phyloP scores from a whole-genome alignment of 805 yeast species.

The Nakazawaea sp. region DNA sequence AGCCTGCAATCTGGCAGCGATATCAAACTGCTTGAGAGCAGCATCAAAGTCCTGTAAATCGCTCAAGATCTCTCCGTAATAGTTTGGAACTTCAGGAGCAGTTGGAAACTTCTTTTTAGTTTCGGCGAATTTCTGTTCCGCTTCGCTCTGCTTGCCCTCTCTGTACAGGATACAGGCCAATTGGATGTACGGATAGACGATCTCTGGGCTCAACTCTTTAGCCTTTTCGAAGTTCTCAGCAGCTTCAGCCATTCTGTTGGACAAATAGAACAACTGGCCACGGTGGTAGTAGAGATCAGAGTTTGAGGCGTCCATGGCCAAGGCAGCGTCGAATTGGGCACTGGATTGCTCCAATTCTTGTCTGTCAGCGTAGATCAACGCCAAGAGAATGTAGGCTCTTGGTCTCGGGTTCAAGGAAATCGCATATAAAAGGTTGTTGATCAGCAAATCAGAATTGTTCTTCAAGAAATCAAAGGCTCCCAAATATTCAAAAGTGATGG shows the following conservation, averaged over 20 bases:
- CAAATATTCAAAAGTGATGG: conserved; percentile 76
- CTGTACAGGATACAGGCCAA: conserved; percentile 88
- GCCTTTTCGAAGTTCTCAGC: conserved; percentile 70
- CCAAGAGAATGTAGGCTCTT: conserved; percentile 76
- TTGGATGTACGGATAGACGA: conserved; percentile 84
- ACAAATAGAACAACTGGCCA: conserved; percentile 85
- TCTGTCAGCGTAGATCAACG: conserved; percentile 76
- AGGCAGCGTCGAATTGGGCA: conserved; percentile 65
- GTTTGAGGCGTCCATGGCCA: conserved; percentile 56
- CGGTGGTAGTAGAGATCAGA: conserved; percentile 89
- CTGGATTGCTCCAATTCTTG: conserved; percentile 55
- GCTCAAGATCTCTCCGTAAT: conserved; percentile 88
- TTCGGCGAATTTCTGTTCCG: conserved; percentile 60
- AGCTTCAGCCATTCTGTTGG: conserved; percentile 69
- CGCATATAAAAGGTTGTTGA: conserved; percentile 57
- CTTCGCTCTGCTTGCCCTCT: conserved; percentile 51
- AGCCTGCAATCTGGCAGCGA: conserved; percentile 77
- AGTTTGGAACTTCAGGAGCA: conserved; percentile 88
- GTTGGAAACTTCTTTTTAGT: conserved; percentile 76
- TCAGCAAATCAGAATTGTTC: conserved; percentile 61
- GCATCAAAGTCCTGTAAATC: conserved; percentile 67
- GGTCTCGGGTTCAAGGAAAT: conserved; percentile 66
- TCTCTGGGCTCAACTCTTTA: conserved; percentile 63
- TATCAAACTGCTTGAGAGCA: conserved; percentile 80
- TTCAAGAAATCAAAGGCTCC: conserved; percentile 83